Evolutionary conservation across 306 rosid genomes (phyloP), one percentile per base, ranked within the genome.

Genomic region (Cucumis melo): DNA sequence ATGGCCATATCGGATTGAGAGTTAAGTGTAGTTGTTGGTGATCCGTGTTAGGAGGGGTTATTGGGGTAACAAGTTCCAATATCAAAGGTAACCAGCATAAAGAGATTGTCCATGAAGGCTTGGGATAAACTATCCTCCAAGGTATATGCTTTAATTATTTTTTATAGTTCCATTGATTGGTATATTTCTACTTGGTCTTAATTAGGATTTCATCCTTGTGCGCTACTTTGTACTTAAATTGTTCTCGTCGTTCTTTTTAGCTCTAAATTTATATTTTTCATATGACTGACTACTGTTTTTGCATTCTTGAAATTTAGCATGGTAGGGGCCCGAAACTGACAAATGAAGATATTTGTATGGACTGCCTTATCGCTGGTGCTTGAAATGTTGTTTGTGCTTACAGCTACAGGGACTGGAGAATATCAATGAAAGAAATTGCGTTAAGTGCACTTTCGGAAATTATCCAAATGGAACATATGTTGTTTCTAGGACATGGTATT

Each of bases 401-500:
- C 73, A 78, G 93, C 78, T 92, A 92, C 73, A 80, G 93, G 81
- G 97, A 83, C 80, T 82, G 91, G 68, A 87, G 97, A 81, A 91
- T 84, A 71, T 75, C 87, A 56, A 79, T 92, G 91, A 92, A 88
- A 82, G 86, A 85, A 87, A 83, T 90, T 84, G 96, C 93, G 0
- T 83, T 87, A 72, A 87, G 86, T 72, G 89, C 83, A 78, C 88
- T 92, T 84, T 89, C 87, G 61, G 93, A 83, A 84, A 85, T 78
- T 84, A 86, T 73, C 36, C 61, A 42, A 93, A 86, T 80, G 97
- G 89, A 81, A 60, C 78, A 16, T 87, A 82, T 83, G 84, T 68
- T 79, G 87, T 92, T 79, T 92, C 97, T 71, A 92, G 85, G 83
- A 65, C 91, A 75, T 92, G 97, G 97, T 92, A 88, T 82, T 87